Base-by-base conservation (phyloP, 805 yeast genomes). In the Saccharomyces eubayanus region DNA sequence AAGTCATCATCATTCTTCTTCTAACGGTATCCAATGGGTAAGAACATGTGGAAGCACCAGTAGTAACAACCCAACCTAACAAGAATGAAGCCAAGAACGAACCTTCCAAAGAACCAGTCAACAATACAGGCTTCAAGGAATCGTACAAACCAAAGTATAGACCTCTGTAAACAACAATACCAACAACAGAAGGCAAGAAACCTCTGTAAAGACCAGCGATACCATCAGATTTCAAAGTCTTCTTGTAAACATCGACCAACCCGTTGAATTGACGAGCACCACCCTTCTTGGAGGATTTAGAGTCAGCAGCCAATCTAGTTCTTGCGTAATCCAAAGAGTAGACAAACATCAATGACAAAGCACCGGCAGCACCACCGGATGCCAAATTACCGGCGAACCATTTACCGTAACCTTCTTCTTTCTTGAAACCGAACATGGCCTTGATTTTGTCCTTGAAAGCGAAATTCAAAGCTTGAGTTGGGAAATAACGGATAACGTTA, bases 1-100 rank as follows among this genome's bases (percentile, higher is more conserved):
- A 91, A 69, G 97, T 90, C 97, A 90, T 90, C 97, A 90, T 90
- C 97, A 90, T 90, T 87, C 97, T 89, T 88, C 97, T 89, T 87
- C 97, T 91, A 74, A 90, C 90, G 73, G 97, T 90, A 80, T 90
- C 97, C 78, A 91, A 87, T 84, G 97, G 97, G 87, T 90, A 90
- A 74, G 97, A 89, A 75, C 96, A 96, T 65, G 97, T 89, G 69
- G 97, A 91, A 72, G 97, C 96, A 85, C 90, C 96, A 65, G 96
- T 90, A 77, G 97, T 90, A 72, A 90, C 97, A 77, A 83, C 82
- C 97, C 97, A 90, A 79, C 97, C 97, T 75, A 90, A 83, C 72
- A 85, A 76, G 96, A 90, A 90, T 70, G 97, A 86, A 70, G 97
- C 97, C 65, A 86, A 76, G 94, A 90, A 90, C 74, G 84, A 82